These are phyloP conservation scores for Diaporthe batatas DNA, from an alignment of 2,329 filamentous ascomycete genomes.

Conservation along the genomic window DNA sequence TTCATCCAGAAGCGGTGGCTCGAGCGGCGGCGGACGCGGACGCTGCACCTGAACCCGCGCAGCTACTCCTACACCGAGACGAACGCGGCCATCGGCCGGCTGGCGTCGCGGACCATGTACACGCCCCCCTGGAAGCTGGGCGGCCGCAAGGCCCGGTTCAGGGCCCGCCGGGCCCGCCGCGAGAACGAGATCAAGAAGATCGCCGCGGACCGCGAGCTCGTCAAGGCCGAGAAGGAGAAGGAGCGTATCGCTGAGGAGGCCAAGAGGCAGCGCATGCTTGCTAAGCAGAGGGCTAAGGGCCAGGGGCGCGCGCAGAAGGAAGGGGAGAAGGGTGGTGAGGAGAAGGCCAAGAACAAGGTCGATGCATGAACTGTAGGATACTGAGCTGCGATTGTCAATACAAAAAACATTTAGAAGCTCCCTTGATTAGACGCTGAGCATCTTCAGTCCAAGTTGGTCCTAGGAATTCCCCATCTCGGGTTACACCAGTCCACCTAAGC, in stretches of 20 bases:
- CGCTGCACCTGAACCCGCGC: conserved; percentile 61
- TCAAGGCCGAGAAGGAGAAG: conserved; percentile 46
- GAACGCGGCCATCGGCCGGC: conserved; percentile 69
- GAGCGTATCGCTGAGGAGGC: conserved; percentile 43
- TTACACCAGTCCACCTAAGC: not conserved
- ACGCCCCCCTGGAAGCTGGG: conserved; percentile 63
- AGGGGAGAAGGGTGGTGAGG: conserved; percentile 19
- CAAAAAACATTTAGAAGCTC: not conserved
- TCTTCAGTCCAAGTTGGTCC: not conserved
- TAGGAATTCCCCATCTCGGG: not conserved
- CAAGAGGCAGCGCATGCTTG: conserved; percentile 44
- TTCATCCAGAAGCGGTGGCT: conserved; percentile 42
- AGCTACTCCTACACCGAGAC: conserved; percentile 73
- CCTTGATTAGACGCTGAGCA: too few species aligned
- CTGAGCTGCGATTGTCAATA: conserved; percentile 27
- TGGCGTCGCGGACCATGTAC: conserved; percentile 64
- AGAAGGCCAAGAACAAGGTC: conserved; percentile 8
- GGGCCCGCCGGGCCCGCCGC: conserved; percentile 45
- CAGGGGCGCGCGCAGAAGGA: conserved; percentile 37
- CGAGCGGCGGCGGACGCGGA: conserved; percentile 53
- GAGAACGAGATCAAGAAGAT: conserved; percentile 40
- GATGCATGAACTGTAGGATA: conserved; percentile 33
- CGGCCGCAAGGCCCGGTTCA: conserved; percentile 64
- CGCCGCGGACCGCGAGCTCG: conserved; percentile 45
- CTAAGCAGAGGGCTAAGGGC: conserved; percentile 43